These are phyloP conservation scores for Alternaria sp. DNA, from an alignment of 2,329 filamentous ascomycete species.

Conservation along the genomic window DNA sequence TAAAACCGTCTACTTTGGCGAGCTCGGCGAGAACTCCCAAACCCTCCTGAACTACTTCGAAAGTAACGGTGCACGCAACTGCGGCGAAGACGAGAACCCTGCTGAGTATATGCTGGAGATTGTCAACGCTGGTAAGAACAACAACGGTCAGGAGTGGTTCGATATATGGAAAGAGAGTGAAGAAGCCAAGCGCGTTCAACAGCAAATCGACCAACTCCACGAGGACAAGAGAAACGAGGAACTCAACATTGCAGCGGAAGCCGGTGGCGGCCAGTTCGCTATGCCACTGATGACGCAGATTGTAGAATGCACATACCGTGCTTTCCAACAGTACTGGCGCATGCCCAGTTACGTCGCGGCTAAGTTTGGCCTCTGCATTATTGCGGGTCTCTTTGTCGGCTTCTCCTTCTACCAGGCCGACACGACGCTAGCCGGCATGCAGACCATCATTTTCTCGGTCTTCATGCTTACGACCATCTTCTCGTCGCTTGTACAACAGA, in stretches of 20 bases:
- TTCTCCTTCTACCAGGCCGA: conserved; percentile 57
- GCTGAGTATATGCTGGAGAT: conserved; percentile 78
- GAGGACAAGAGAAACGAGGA: conserved; percentile 43
- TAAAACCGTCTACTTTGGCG: conserved; percentile 59
- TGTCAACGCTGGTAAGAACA: conserved; percentile 47
- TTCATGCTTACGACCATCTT: conserved; percentile 60
- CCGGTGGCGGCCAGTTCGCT: conserved; percentile 54
- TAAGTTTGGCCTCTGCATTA: conserved; percentile 41
- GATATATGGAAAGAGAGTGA: conserved; percentile 50
- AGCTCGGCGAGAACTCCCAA: conserved; percentile 55
- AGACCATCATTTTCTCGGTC: conserved; percentile 59
- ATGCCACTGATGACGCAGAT: conserved; percentile 52
- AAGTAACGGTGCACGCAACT: conserved; percentile 67
- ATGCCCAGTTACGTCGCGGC: conserved; percentile 56
- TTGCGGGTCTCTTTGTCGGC: conserved; percentile 46
- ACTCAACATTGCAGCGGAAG: conserved; percentile 43
- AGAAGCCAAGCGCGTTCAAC: conserved; percentile 39
- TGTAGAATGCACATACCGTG: conserved; percentile 51
- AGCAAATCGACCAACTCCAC: conserved; percentile 53
- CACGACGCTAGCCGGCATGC: conserved; percentile 53
- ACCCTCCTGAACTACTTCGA: conserved; percentile 65
- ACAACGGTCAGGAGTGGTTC: conserved; percentile 51
- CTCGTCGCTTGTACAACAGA: conserved; percentile 62
- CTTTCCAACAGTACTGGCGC: conserved; percentile 59
- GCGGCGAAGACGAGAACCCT: conserved; percentile 71